Conservation (phyloP, 441 rosid genomes). For the Bocquillonia castaneifolia region DNA sequence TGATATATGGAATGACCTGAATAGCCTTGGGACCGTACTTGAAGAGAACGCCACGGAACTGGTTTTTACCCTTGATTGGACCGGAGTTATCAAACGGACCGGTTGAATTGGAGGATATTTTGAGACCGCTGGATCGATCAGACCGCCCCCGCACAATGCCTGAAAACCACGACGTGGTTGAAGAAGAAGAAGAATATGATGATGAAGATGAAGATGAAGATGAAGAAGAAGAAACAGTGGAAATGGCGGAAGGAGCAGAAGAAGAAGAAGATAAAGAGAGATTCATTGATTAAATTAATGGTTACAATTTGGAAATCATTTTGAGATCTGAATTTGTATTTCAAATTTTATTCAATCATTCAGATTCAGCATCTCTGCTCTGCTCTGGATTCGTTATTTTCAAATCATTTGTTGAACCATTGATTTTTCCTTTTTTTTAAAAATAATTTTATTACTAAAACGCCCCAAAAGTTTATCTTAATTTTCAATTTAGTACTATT, state of each 20-base stretch:
- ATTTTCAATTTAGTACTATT: too few relatives aligned
- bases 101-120: slow-evolving; percentile 32
- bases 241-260: slow-evolving; percentile 33
- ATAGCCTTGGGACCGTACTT: slow-evolving; percentile 81
- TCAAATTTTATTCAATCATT: too few relatives aligned
- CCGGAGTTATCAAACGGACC: slow-evolving; percentile 36
- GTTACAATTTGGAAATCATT: too few relatives aligned
- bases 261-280: slow-evolving; percentile 36
- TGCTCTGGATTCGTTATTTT: too few relatives aligned
- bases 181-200: slow-evolving; percentile 32
- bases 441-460: too few relatives aligned
- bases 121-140: slow-evolving; percentile 37
- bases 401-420: too few relatives aligned
- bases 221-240: slow-evolving; percentile 35
- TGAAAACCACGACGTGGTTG: slow-evolving; percentile 72
- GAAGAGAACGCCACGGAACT: slow-evolving; percentile 80
- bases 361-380: too few relatives aligned
- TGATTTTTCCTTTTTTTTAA: too few relatives aligned
- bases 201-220: slow-evolving; percentile 36
- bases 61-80: slow-evolving; percentile 82
- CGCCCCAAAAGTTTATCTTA: too few relatives aligned
- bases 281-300: slow-evolving; percentile 34
- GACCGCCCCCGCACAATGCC: slow-evolving; percentile 74
- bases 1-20: slow-evolving; percentile 48
- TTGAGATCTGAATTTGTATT: too few relatives aligned